A percentile compares a stretch with the other conserved stretches of the same genome.
phyloP scores from a whole-genome alignment of 495 filamentous ascomycete species.

The Penicillium paradoxum region DNA sequence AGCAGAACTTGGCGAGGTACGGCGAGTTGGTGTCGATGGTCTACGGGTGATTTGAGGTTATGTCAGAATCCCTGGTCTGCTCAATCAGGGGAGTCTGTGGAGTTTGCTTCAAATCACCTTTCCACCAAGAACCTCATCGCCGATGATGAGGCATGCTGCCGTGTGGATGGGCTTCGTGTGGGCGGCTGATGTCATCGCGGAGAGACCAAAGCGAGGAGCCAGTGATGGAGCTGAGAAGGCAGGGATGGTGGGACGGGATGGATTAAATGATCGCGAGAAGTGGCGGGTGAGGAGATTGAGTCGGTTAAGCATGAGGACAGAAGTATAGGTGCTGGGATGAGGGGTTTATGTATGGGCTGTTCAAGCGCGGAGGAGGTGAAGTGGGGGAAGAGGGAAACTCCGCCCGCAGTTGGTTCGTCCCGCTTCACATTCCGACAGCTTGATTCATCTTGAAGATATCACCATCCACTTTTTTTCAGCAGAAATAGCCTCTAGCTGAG shows the following conservation, averaged over 20 bases:
- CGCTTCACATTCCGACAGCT: conserved; percentile 10
- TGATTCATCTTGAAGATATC: neutral
- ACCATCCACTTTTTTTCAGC: neutral
- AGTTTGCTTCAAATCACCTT: conserved; percentile 57
- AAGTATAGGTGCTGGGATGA: neutral
- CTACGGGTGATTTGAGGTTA: conserved; percentile 27
- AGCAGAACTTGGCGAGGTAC: conserved; percentile 90
- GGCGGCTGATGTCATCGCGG: conserved; percentile 53
- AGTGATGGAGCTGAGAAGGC: conserved; percentile 37
- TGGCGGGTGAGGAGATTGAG: conserved; percentile 70
- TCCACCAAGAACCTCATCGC: conserved; percentile 93
- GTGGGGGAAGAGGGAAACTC: conserved; percentile 20
- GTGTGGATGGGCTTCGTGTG: conserved; percentile 69
- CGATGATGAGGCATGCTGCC: conserved; percentile 91
- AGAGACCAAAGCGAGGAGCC: conserved; percentile 17
- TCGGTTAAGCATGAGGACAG: conserved; percentile 62
- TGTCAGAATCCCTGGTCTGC: neutral
- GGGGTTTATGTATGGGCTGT: neutral
- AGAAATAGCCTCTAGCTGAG: neutral
- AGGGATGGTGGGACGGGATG: conserved; percentile 24
- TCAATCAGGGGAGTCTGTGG: neutral
- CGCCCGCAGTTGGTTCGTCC: conserved; percentile 20
- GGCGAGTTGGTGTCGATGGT: conserved; percentile 90
- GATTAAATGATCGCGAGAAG: conserved; percentile 57
- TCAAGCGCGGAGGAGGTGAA: conserved; percentile 7